phyloP scores from a whole-genome alignment of 2,329 filamentous ascomycete genomes.

The Talaromyces sp. region DNA sequence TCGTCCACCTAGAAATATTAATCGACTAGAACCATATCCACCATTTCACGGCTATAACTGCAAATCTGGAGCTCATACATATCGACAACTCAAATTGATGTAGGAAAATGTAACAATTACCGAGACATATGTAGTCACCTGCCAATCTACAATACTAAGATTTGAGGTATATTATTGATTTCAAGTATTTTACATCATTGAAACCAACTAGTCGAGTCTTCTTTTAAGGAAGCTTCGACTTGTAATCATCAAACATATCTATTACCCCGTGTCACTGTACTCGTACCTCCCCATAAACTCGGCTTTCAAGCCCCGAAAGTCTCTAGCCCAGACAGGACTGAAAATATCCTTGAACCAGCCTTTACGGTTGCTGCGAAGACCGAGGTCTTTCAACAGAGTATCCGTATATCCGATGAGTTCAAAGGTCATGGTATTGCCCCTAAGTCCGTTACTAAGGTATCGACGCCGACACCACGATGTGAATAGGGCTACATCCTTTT shows the following conservation, averaged over 20 bases:
- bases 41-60: too few species aligned
- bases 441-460: conserved; percentile 3
- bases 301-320: conserved; percentile 4
- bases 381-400: conserved; percentile 3
- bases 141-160: not conserved
- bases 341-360: conserved; percentile 7
- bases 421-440: conserved; percentile 3
- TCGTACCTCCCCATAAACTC: conserved; percentile 4
- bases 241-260: not conserved
- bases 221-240: too few species aligned
- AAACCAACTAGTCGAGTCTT: too few species aligned
- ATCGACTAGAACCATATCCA: not conserved
- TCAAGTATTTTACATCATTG: too few species aligned
- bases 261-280: not conserved
- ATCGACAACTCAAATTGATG: too few species aligned
- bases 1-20: not conserved
- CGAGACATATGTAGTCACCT: not conserved
- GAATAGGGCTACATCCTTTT: conserved; percentile 5
- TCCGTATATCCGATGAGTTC: conserved; percentile 7
- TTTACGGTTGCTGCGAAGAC: conserved; percentile 1
- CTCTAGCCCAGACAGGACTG: not conserved
- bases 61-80: too few species aligned
- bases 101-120: not conserved
- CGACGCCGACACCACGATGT: conserved; percentile 3
- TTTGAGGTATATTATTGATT: not conserved